These are phyloP conservation scores for Hanseniaspora pseudoguilliermondii DNA, from an alignment of 805 yeast genomes.

Conservation along the genomic window DNA sequence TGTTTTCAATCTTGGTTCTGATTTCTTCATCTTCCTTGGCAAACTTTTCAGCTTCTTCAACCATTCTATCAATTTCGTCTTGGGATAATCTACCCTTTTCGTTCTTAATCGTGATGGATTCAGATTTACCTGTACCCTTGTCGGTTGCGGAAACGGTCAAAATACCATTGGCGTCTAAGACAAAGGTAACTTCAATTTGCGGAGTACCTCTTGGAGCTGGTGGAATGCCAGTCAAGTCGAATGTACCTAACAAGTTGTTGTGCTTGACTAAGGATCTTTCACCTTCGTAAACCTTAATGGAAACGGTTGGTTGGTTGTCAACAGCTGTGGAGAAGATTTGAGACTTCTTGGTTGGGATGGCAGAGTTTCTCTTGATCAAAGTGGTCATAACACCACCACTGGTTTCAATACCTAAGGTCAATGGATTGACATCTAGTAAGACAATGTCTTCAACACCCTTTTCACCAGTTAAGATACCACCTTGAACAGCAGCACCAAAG, in stretches of 20 bases:
- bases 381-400: conserved; percentile 97
- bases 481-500: conserved; percentile 98
- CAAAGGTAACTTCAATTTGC: conserved; percentile 82
- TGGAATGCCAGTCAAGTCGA: conserved; percentile 75
- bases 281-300: conserved; percentile 91
- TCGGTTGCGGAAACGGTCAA: conserved; percentile 78
- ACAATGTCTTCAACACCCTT: conserved; percentile 84
- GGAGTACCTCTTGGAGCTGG: conserved; percentile 90
- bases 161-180: conserved; percentile 76
- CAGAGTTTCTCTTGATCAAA: conserved; percentile 85
- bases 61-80: conserved; percentile 95
- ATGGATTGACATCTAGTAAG: conserved; percentile 83
- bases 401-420: conserved; percentile 91
- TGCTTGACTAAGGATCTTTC: conserved; percentile 92
- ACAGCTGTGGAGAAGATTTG: conserved; percentile 93
- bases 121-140: conserved; percentile 87
- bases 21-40: conserved; percentile 82
- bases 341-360: conserved; percentile 89
- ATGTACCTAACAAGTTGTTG: conserved; percentile 79
- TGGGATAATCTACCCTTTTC: conserved; percentile 89
- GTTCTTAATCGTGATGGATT: conserved; percentile 81
- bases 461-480: conserved; percentile 93
- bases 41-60: conserved; percentile 88
- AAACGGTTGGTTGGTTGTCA: conserved; percentile 90
- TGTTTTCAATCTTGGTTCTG: conserved; percentile 75